Evolutionary conservation across 768 basidiomycete species (phyloP), one percentile per base, ranked within the genome.

Genomic region (Hygrocybe punicea): DNA sequence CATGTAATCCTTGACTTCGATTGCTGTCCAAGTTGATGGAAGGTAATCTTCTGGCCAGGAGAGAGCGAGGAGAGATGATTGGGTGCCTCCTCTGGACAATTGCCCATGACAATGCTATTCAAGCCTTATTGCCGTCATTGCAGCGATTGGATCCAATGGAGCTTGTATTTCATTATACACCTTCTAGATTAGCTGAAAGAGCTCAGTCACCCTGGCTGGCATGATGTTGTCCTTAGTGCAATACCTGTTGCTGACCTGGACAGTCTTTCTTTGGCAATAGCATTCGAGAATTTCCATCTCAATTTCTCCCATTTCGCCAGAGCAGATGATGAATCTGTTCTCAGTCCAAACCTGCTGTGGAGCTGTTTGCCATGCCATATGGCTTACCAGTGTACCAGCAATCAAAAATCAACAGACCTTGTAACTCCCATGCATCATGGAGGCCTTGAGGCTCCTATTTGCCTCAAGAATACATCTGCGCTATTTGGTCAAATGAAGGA

Each of bases 21-120:
- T 23, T 55, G 14, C 44, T 55, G 25, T 5, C 44, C 40, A 35
- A 46, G 6, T 3, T 29, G 17, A 6, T 55, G 5, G 21, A 55
- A 16, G 6, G 33, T 5, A 40, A 40, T 40, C 44, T 55, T 23
- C 19, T 55, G 21, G 53, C 39, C 5, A 4, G 42, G 10, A 40
- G 53, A 42, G 53, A 55, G 44, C 53, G 53, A 55, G 53, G 53
- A 14, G 53, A 55, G 34, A 55, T 55, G 53, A 39, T 55, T 55
- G 44, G 17, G 33, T 40, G 53, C 23, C 39, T 55, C 17, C 21
- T 55, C 29, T 55, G 53, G 53, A 55, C 53, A 21, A 14, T 55
- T 6, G 53, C 53, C 3, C 53, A 55, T 46, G 53, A 55, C 21
- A 4, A 33, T 17, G 53, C 29, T 11, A n/a, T 55, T 5, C 19